phyloP scores from a whole-genome alignment of 805 yeast species.

The Kodamaea laetipori region DNA sequence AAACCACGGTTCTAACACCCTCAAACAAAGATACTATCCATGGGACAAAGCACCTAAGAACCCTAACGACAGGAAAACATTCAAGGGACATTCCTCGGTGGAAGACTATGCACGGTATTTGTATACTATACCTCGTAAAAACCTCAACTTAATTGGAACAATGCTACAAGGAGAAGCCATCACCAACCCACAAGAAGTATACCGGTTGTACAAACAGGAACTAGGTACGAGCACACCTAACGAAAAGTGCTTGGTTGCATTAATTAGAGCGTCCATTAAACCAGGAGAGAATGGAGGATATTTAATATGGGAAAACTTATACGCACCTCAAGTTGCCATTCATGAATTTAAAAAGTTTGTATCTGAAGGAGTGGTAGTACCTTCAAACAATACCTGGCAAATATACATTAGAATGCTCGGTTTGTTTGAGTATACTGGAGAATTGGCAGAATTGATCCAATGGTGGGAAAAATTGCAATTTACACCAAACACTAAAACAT shows the following conservation, averaged over 20 bases:
- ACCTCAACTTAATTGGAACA: slow-evolving; percentile 33
- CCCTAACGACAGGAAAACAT: background rate
- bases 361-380: slow-evolving; percentile 31
- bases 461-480: slow-evolving; percentile 56
- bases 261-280: slow-evolving; percentile 51
- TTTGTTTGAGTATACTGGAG: slow-evolving; percentile 48
- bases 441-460: slow-evolving; percentile 50
- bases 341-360: slow-evolving; percentile 55
- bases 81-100: slow-evolving; percentile 14
- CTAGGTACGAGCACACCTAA: slow-evolving; percentile 27
- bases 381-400: slow-evolving; percentile 51
- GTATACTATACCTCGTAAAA: slow-evolving; percentile 24
- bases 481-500: slow-evolving; percentile 42
- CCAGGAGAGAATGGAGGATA: slow-evolving; percentile 18
- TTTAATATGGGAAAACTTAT: slow-evolving; percentile 50
- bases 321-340: slow-evolving; percentile 62
- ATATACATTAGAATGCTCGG: slow-evolving; percentile 54
- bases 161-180: slow-evolving; percentile 41
- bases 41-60: slow-evolving; percentile 18
- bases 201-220: slow-evolving; percentile 30
- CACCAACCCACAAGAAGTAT: slow-evolving; percentile 30
- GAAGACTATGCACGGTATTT: slow-evolving; percentile 32
- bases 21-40: slow-evolving; percentile 13
- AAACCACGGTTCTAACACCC: slow-evolving; percentile 11
- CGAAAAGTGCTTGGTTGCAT: slow-evolving; percentile 38